Evolutionary conservation across 441 rosid genomes (phyloP), one percentile per base, ranked within the genome.

Genomic region (Pelargonium citronellum): DNA sequence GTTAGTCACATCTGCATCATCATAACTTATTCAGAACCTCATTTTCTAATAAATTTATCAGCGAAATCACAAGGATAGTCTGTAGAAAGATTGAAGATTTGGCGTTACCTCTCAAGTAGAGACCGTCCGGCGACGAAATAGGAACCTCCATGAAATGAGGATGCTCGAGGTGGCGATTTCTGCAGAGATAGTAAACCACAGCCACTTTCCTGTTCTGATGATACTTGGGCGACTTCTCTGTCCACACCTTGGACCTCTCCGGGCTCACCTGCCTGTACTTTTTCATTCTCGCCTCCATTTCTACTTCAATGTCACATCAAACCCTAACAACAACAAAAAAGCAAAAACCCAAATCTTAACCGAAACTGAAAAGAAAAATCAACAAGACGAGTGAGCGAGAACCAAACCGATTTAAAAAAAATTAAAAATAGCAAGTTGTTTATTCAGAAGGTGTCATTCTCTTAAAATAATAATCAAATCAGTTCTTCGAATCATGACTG

Each of bases 111-210:
- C 88, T 87, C 43, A 95, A 78, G 75, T 84, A 81, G 75, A 95
- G 94, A 22, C 98, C 93, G 11, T 89, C 75, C 0, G 87, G 87
- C 1, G 99, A 87, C 67, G 96, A 81, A 71, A 88, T 71, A 12
- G 85, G 84, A 67, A 95, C 97, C 71, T 92, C 94, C 66, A 95
- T 92, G 88, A 92, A 90, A 73, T 95, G 99, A 77, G 99, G 99
- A 74, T 95, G 99, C 69, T 95, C 99, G n/a, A 95, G 97, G 82
- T 87, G 96, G 58, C 96, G 91, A 71, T 95, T 95, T 72, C 91
- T 79, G 74, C 88, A 89, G 53, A 95, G 86, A 64, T 95, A 95
- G 78, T 95, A 95, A 79, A 95, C 97, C 60, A 91, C 89, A 15
- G 93, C 77, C 8, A 90, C 95, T 78, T 85, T 94, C 69, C 91